phyloP scores from a whole-genome alignment of 2,329 filamentous ascomycete species.

The Monosporascus ibericus region DNA sequence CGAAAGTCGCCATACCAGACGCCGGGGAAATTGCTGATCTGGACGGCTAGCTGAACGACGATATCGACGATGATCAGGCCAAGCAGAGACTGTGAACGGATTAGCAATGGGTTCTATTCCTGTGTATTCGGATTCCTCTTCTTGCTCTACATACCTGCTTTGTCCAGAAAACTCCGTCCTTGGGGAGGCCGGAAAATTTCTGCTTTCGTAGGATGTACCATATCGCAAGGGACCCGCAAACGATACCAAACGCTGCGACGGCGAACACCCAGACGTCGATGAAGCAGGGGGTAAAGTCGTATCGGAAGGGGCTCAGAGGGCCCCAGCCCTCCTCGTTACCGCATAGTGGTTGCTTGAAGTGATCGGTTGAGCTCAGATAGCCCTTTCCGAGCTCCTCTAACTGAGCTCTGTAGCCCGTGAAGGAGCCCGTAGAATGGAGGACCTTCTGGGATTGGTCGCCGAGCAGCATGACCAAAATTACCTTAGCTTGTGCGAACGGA shows the following conservation, averaged over 20 bases:
- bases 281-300: slow-evolving; percentile 96
- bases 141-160: slow-evolving; percentile 63
- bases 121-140: neutral
- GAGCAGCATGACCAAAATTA: slow-evolving; percentile 29
- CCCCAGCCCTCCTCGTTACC: slow-evolving; percentile 93
- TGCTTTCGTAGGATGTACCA: slow-evolving; percentile 73
- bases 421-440: slow-evolving; percentile 52
- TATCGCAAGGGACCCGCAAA: slow-evolving; percentile 70
- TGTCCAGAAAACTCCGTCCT: slow-evolving; percentile 87
- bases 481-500: slow-evolving; percentile 12
- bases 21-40: slow-evolving; percentile 62
- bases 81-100: slow-evolving; percentile 14
- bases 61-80: slow-evolving; percentile 60
- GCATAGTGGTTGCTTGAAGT: slow-evolving; percentile 67
- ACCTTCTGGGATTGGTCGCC: slow-evolving; percentile 38
- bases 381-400: slow-evolving; percentile 44
- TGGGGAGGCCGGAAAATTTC: slow-evolving; percentile 58
- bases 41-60: slow-evolving; percentile 66
- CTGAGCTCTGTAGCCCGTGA: slow-evolving; percentile 49
- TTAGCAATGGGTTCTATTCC: slow-evolving; percentile 4
- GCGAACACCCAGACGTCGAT: slow-evolving; percentile 82
- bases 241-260: slow-evolving; percentile 72
- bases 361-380: slow-evolving; percentile 51
- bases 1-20: slow-evolving; percentile 78
- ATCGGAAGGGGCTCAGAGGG: slow-evolving; percentile 77